A percentile compares a stretch with the other conserved stretches of the same genome.
Conservation (phyloP, 1,284 basidiomycete genomes). For the Anthracocystis walkeri region DNA sequence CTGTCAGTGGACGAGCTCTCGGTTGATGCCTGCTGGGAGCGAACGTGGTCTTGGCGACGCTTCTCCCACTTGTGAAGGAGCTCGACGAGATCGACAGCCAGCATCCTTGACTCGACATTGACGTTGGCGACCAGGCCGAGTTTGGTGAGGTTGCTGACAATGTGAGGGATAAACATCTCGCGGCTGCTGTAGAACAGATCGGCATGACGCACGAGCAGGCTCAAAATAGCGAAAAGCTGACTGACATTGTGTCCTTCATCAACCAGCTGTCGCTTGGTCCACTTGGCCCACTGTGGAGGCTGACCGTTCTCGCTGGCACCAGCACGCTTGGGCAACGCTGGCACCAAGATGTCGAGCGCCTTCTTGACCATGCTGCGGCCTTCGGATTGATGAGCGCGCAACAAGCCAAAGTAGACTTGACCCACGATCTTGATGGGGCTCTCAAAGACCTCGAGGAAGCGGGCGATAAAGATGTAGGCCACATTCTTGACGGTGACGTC, state of each 20-base stretch:
- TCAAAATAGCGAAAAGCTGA: slow-evolving; percentile 89
- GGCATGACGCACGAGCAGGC: slow-evolving; percentile 90
- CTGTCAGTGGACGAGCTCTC: slow-evolving; percentile 12
- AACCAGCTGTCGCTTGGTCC: slow-evolving; percentile 85
- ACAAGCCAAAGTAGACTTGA: slow-evolving; percentile 92
- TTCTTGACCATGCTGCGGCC: slow-evolving; percentile 82
- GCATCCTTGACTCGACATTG: slow-evolving; percentile 81
- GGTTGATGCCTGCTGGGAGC: slow-evolving; percentile 23
- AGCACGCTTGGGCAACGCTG: slow-evolving; percentile 78
- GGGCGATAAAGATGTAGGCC: slow-evolving; percentile 91
- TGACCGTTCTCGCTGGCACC: slow-evolving; percentile 70
- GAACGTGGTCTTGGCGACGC: slow-evolving; percentile 70
- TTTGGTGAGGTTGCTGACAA: slow-evolving; percentile 89
- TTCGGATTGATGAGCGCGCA: slow-evolving; percentile 84
- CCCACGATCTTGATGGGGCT: slow-evolving; percentile 93
- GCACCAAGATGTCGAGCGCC: slow-evolving; percentile 90
- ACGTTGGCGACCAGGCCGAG: slow-evolving; percentile 80
- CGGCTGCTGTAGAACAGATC: slow-evolving; percentile 93
- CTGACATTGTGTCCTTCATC: slow-evolving; percentile 86
- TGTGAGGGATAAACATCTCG: slow-evolving; percentile 93
- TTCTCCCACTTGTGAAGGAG: slow-evolving; percentile 71
- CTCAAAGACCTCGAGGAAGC: slow-evolving; percentile 91
- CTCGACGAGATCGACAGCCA: slow-evolving; percentile 71
- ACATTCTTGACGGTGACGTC: slow-evolving; percentile 94
- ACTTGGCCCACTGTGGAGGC: slow-evolving; percentile 87